Evolutionary conservation across 257 asterid genomes (phyloP), one percentile per base, ranked within the genome.

Genomic region (Fraxinus excelsior): DNA sequence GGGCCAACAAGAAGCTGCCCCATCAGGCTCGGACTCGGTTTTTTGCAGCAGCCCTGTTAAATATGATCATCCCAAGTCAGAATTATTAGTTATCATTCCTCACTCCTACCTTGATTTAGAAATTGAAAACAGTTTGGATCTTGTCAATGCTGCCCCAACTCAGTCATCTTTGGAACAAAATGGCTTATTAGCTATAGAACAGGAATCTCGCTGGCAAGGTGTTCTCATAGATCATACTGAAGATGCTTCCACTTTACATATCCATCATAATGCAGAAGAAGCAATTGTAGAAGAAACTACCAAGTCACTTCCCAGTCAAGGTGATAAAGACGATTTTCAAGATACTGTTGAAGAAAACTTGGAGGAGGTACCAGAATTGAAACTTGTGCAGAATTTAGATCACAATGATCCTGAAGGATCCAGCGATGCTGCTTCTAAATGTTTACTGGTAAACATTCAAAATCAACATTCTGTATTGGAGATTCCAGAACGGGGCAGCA

Each of bases 101-200:
- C 78, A 76, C 79, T 28, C 72, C 60, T 11, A 66, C 49, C 67
- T 76, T 76, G 71, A 74, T 46, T 78, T 83, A 58, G 85, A 78
- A 82, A 83, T 70, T 71, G 83, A 79, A 35, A 84, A 74, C 70
- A 72, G 40, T 69, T 68, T 73, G 77, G 82, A 81, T 68, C 65
- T 56, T 38, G 73, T 60, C 16, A 72, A 51, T 75, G 66, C 86
- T 40, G 44, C 80, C 46, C 53, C 81, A 28, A 72, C 72, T 76
- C 88, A 82, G 78, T 65, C 80, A 71, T 83, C 83, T 71, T 56
- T 67, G 37, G 81, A 74, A 80, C 82, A 73, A 49, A 83, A 85
- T 76, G 44, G 75, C 73, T 44, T 78, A 25, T 53, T 80, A 25
- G 80, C 79, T 74, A 69, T 71, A 32, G 92, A 87, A 70, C 76